These are phyloP conservation scores for Stemphylium vesicarium DNA, from an alignment of 2,329 filamentous ascomycete species.

Conservation along the genomic window DNA sequence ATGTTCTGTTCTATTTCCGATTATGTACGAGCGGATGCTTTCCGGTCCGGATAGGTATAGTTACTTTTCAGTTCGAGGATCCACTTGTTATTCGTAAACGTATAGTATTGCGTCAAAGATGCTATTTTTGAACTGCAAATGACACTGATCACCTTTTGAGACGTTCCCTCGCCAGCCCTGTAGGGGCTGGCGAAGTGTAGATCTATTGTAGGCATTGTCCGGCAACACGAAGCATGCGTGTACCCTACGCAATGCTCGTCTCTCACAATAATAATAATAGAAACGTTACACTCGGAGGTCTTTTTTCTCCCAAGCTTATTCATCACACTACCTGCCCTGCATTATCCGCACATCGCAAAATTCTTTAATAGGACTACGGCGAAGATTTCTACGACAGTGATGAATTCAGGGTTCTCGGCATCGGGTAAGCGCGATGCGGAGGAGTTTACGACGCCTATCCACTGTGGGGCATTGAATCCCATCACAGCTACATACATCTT, in stretches of 20 bases:
- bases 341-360: neutral
- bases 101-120: neutral
- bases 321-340: neutral
- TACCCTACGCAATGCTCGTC: too few relatives aligned
- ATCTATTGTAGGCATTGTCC: too few relatives aligned
- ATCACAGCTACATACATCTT: neutral
- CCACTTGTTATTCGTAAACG: too few relatives aligned
- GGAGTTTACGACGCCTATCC: slow-evolving; percentile 1
- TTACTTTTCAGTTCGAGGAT: neutral
- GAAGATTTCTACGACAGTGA: neutral
- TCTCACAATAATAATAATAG: too few relatives aligned
- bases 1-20: neutral
- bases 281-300: too few relatives aligned
- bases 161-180: too few relatives aligned
- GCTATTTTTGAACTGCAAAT: neutral
- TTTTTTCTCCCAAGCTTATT: too few relatives aligned
- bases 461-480: slow-evolving; percentile 8
- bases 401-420: slow-evolving; percentile 6
- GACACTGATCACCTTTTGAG: neutral
- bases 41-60: neutral
- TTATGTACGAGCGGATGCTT: neutral
- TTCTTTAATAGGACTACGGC: slow-evolving; percentile 1
- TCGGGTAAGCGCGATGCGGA: slow-evolving; percentile 12
- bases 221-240: too few relatives aligned
- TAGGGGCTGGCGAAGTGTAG: too few relatives aligned